phyloP scores from a whole-genome alignment of 352 stramenopile species.

The Phytophthora litchii region DNA sequence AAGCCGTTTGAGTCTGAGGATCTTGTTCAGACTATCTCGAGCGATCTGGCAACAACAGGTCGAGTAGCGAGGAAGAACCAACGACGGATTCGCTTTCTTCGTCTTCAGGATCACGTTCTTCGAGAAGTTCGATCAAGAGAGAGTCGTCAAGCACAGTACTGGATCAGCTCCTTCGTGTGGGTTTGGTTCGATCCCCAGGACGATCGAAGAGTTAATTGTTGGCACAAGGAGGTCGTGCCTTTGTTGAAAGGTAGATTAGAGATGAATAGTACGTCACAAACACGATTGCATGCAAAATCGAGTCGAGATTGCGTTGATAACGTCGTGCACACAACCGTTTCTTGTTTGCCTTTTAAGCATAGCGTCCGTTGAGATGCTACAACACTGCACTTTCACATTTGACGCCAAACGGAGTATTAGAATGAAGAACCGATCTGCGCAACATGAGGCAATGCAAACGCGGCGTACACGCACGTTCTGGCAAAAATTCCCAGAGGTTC shows the following conservation, averaged over 20 bases:
- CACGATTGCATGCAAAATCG: not conserved
- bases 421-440: constrained; percentile 15
- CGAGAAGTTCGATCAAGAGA: constrained; percentile 19
- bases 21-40: constrained; percentile 29
- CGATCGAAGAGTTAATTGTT: constrained; percentile 18
- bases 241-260: constrained; percentile 6
- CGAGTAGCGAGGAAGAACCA: constrained; percentile 12
- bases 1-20: constrained; percentile 54
- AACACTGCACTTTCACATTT: constrained; percentile 3
- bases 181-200: constrained; percentile 25
- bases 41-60: constrained; percentile 9
- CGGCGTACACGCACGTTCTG: constrained; percentile 52
- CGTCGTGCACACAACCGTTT: constrained; percentile 11
- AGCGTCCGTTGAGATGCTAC: constrained; percentile 20
- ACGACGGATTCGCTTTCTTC: not conserved
- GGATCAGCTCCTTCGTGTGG: constrained; percentile 29
- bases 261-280: constrained; percentile 7
- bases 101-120: constrained; percentile 5
- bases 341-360: constrained; percentile 4
- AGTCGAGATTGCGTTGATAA: not conserved
- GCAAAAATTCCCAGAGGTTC: constrained; percentile 72
- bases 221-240: not conserved
- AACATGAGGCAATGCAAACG: constrained; percentile 3
- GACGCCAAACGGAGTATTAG: not conserved
- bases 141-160: constrained; percentile 27